These are phyloP conservation scores for Cladorrhinum samala DNA, from an alignment of 495 filamentous ascomycete genomes.

Conservation along the genomic window DNA sequence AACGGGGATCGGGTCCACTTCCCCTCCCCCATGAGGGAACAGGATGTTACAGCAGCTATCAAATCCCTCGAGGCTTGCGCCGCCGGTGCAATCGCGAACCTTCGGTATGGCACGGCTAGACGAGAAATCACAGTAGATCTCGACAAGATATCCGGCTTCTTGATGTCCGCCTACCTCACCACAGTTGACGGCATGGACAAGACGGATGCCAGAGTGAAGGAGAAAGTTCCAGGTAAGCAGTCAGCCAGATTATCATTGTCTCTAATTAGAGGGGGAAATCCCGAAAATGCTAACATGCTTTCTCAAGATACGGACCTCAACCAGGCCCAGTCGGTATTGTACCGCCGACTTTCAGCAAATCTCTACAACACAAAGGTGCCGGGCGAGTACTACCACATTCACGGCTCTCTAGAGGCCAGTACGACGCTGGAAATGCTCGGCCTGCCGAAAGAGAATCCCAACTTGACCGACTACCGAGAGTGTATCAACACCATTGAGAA, in stretches of 20 bases:
- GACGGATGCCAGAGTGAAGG: conserved; percentile 51
- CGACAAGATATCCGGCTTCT: conserved; percentile 59
- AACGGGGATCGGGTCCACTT: conserved; percentile 36
- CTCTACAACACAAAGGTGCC: conserved; percentile 62
- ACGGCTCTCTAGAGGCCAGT: conserved; percentile 67
- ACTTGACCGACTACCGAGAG: conserved; percentile 59
- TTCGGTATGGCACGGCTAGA: conserved; percentile 42
- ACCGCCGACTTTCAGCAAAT: conserved; percentile 69
- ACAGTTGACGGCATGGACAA: conserved; percentile 66
- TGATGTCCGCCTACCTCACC: conserved; percentile 67
- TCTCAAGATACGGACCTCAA: conserved; percentile 62
- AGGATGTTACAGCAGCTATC: conserved; percentile 59
- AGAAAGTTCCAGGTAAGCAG: conserved; percentile 56
- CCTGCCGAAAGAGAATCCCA: conserved; percentile 54
- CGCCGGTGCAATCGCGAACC: conserved; percentile 57
- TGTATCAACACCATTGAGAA: conserved; percentile 62
- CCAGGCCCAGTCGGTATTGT: conserved; percentile 62
- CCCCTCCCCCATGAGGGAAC: conserved; percentile 66
- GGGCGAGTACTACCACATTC: conserved; percentile 68
- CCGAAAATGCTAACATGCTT: conserved; percentile 10
- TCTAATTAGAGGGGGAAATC: conserved; percentile 10
- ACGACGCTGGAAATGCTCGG: conserved; percentile 67
- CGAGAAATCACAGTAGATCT: conserved; percentile 52
- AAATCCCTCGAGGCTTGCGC: conserved; percentile 65
- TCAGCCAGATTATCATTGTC: no score